Evolutionary conservation across 176 grass and related monocot genomes (phyloP).

Genomic region (Lolium perenne): DNA sequence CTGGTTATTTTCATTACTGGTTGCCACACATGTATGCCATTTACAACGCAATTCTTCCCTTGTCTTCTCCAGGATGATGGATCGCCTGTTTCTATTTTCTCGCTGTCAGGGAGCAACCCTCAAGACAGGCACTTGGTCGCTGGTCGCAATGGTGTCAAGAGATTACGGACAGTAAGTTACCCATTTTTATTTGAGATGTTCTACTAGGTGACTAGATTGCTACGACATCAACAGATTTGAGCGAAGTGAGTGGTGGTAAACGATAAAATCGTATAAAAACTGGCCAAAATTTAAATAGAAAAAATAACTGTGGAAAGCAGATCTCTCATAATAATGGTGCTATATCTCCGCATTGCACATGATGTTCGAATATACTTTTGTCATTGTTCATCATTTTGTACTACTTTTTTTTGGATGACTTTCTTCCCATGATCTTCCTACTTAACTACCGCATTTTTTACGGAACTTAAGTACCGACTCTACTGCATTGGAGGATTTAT

Average conservation of each 20-base stretch:
- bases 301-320: not conserved
- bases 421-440: conserved; percentile 3
- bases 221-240: not conserved
- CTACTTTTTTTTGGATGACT: not conserved
- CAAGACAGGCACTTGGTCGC: conserved; percentile 95
- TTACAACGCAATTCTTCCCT: conserved; percentile 27
- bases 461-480: not conserved
- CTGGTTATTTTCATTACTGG: not conserved
- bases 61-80: conserved; percentile 88
- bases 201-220: conserved; percentile 16
- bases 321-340: not conserved
- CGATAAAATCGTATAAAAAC: conserved; percentile 12
- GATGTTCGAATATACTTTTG: too few relatives aligned
- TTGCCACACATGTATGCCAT: conserved; percentile 30
- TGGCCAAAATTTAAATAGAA: not conserved
- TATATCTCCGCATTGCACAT: conserved; percentile 15
- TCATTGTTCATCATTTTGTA: not conserved
- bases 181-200: conserved; percentile 16
- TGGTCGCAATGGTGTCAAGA: conserved; percentile 93
- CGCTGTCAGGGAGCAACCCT: conserved; percentile 83
- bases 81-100: conserved; percentile 90
- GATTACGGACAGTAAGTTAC: conserved; percentile 81
- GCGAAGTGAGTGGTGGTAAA: not conserved
- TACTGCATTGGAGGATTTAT: not conserved
- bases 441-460: not conserved